Conservation (phyloP, 306 rosid species). For the Cyclanthera cordifolia region DNA sequence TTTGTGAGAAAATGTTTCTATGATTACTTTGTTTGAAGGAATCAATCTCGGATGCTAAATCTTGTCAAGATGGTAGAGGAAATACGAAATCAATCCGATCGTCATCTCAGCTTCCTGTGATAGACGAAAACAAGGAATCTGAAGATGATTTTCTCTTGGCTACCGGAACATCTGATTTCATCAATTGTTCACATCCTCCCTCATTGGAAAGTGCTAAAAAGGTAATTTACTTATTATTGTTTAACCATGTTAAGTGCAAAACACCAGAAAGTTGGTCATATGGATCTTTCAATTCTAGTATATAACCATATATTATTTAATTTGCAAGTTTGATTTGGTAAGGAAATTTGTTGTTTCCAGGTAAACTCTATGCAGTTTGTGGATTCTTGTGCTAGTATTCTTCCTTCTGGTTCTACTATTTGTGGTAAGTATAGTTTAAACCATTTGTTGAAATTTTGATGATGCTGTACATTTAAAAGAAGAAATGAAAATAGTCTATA, state of each 20-base stretch:
- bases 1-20: slow-evolving; percentile 20
- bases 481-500: background rate
- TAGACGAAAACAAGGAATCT: slow-evolving; percentile 20
- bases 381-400: slow-evolving; percentile 34
- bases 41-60: slow-evolving; percentile 11
- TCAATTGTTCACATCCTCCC: slow-evolving; percentile 24
- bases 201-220: slow-evolving; percentile 11
- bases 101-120: slow-evolving; percentile 14
- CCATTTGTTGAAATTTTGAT: background rate
- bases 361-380: slow-evolving; percentile 24
- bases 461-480: background rate
- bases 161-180: slow-evolving; percentile 16
- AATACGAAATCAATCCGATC: background rate
- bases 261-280: slow-evolving; percentile 1
- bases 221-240: slow-evolving; percentile 19
- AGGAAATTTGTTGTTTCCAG: slow-evolving; percentile 21
- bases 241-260: background rate
- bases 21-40: slow-evolving; percentile 19
- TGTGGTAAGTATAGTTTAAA: slow-evolving; percentile 28
- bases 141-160: slow-evolving; percentile 18
- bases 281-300: slow-evolving; percentile 6
- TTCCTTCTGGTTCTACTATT: slow-evolving; percentile 26
- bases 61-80: slow-evolving; percentile 14
- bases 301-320: slow-evolving; percentile 9
- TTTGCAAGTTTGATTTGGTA: slow-evolving; percentile 7